Evolutionary conservation across 495 filamentous ascomycete genomes (phyloP), one percentile per base, ranked within the genome.

Genomic region (Haplographium delicatum): DNA sequence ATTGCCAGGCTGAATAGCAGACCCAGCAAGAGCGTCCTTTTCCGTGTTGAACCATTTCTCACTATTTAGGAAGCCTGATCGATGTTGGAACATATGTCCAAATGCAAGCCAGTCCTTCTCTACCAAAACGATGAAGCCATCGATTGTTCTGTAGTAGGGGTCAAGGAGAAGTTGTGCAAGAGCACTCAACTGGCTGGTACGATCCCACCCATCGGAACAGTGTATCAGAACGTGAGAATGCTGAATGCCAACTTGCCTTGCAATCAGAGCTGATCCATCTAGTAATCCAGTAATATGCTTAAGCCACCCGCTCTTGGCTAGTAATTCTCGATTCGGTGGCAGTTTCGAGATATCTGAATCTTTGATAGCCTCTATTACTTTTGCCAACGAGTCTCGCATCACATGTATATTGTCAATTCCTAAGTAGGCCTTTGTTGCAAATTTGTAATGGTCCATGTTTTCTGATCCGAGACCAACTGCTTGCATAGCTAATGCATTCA

Each of bases 401-500:
- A 96, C 91, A 63, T 99, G 93, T 51, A 99, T 97, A 57, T 99
- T 99, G 63, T 95, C 93, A 61, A 99, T 99, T 38, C 91, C 91
- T n/a, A 99, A 75, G 59, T 93, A 96, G 0, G 84, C 87, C 62
- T 95, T 96, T 33, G 87, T 89, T 24, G 88, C 88, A 60, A 88
- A 90, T 43, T 82, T 85, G 65, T 99, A 99, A 64, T 96, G 87
- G 44, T 96, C 90, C 89, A 97, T 96, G 56, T 96, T 96, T 63
- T 99, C 93, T 0, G 89, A 95, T 3, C 93, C 93, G 58, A 89
- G 81, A 1, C 93, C 93, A 56, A 93, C 84, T 7, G 88, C 88
- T 67, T 96, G 90, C 88, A 96, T 99, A 10, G 90, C 91, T 49
- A 86, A 81, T 1, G 94, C 95, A 68, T 99, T 99, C 51, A 99